Evolutionary conservation across 2,329 filamentous ascomycete species (phyloP), one percentile per base, ranked within the genome.

Genomic region (Sporothrix sp.): DNA sequence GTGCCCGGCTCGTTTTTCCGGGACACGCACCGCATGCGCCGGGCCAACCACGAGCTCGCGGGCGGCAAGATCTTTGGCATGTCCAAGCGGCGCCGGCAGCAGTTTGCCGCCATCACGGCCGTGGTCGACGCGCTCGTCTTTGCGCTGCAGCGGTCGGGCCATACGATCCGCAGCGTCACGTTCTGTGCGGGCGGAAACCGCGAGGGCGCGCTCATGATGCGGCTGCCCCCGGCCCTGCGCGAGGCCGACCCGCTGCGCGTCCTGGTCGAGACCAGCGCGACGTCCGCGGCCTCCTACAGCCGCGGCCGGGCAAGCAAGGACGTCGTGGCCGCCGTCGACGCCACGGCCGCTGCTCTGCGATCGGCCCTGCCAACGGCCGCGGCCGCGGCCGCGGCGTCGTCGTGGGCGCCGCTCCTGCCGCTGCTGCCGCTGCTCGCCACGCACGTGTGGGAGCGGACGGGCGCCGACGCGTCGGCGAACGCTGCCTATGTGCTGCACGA

Each of bases 101-200:
- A 96, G 65, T 89, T 95, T 36, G 85, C 87, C 1, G 88, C 90
- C 27, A 88, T 95, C 28, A 80, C 82, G 0, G 80, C 87, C 27
- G 79, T 95, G 4, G 79, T 95, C n/a, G 79, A 84, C 28, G 82
- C 85, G 16, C 76, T 96, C 14, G 72, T 84, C 28, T 70, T 77
- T 36, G 78, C 81, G 1, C 73, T 95, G 2, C 33, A 13, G 14
- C 54, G 53, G 21, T 23, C 35, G 3, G 25, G 28, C 23, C 40
- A 32, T 21, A 85, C 85, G 4, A 83, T 95, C 57, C 78, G 79
- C 38, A 74, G 78, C 21, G 85, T 90, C 3, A 84, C 83, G 1
- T 96, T 95, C 66, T 94, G 88, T 62, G 84, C 87, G 58, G 64
- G 90, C 18, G 90, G 89, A 7, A 90, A 95, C 54, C 75, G 89